Base-by-base conservation (phyloP, 1,284 basidiomycete genomes). In the Trichosporon sp. region DNA sequence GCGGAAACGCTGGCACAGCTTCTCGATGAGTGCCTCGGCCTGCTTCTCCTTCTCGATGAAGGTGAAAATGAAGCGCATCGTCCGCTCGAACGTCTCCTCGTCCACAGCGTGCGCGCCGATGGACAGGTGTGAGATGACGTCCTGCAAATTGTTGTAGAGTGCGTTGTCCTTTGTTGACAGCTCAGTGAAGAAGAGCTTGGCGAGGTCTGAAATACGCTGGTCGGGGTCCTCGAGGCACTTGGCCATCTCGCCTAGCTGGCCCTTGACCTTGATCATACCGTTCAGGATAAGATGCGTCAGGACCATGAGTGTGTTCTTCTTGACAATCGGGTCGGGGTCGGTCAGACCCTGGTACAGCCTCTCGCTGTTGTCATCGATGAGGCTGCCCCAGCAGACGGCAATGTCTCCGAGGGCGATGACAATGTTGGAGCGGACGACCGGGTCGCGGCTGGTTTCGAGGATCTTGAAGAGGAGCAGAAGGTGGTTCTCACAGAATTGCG, bases 181-280 rank as follows among this genome's bases (percentile, higher is more conserved):
- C 80, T 99, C 95, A 31, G 90, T 91, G 87, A 99, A 99, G 89
- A 99, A 99, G 69, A 99, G 84, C 83, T 96, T 97, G 51, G 97
- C 96, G 19, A 99, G 87, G 79, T 98, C 95, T 14, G 91, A 90
- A 72, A 99, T 92, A 10, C 96, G 87, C 70, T 87, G 87, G 74
- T 98, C 96, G n/a, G 89, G 87, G 84, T 99, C 96, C 83, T 98
- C 94, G 21, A 99, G 85, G 79, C 96, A 99, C 85, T 99, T 99
- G 40, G 96, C 97, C 95, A 99, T 98, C 87, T 98, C 97, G 40
- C 97, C 96, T 2, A 98, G 87, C 82, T 99, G 96, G 0, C 97
- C 97, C 84, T 99, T 99, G 80, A 98, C 96, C 84, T 99, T 99
- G 87, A 98, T 94, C 96, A 98, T 98, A 0, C 96, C 96, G 80